Conservation (phyloP, 371 early-diverging fungal genomes). For the Dichotomocladium elegans region DNA sequence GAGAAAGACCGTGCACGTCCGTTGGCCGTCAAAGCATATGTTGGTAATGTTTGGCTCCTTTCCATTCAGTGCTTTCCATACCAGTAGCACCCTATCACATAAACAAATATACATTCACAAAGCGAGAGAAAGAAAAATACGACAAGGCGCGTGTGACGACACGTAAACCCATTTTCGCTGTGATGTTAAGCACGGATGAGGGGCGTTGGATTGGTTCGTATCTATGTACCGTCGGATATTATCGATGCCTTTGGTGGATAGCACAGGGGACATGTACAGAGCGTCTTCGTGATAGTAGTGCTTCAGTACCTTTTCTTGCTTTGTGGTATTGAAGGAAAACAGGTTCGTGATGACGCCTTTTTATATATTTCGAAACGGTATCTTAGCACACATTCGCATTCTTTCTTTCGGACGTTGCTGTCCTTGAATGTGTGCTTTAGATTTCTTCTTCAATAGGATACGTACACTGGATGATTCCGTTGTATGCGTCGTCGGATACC, state of each 20-base stretch:
- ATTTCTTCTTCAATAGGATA: too few relatives aligned
- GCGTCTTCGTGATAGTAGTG: conserved; percentile 38
- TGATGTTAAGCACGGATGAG: too few relatives aligned
- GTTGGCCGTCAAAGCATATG: conserved; percentile 16
- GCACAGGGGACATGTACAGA: conserved; percentile 40
- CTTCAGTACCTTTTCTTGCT: conserved; percentile 32
- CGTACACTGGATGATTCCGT: neutral
- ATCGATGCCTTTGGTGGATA: conserved; percentile 43
- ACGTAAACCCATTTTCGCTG: too few relatives aligned
- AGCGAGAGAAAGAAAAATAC: too few relatives aligned
- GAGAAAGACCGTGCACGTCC: conserved; percentile 15
- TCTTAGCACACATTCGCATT: neutral
- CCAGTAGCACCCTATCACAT: conserved; percentile 24
- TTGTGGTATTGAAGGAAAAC: conserved; percentile 32
- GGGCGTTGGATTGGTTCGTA: conserved; percentile 4
- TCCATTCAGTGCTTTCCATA: conserved; percentile 22
- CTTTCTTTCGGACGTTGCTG: too few relatives aligned
- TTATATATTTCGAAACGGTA: neutral
- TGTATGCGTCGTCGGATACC: neutral
- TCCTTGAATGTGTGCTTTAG: neutral
- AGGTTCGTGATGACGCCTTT: conserved; percentile 33
- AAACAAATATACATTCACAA: too few relatives aligned
- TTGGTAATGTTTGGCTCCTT: conserved; percentile 16
- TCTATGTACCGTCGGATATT: conserved; percentile 44
- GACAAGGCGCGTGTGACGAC: neutral